Conservation (phyloP, 768 basidiomycete genomes). For the Trametopsis cervina region DNA sequence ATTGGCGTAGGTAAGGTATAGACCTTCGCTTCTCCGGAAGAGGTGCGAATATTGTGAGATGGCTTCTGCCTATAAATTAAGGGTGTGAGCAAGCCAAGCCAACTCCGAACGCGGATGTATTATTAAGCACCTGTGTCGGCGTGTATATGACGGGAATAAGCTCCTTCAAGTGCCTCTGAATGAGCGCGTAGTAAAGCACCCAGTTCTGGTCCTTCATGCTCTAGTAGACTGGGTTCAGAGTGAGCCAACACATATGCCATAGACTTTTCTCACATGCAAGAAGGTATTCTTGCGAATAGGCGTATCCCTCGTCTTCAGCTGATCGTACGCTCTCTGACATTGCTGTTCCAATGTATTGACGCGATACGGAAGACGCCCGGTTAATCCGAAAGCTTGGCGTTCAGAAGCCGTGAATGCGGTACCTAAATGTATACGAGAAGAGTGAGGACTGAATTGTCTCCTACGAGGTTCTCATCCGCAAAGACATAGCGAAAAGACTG, state of each 20-base stretch:
- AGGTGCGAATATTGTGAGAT: constrained; percentile 77
- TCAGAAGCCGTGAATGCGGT: constrained; percentile 64
- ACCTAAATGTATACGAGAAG: constrained; percentile 30
- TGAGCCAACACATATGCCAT: background rate
- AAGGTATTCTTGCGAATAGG: constrained; percentile 62
- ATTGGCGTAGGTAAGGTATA: constrained; percentile 58
- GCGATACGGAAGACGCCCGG: constrained; percentile 25
- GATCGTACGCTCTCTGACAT: constrained; percentile 63
- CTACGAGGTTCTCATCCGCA: no score
- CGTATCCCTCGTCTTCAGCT: constrained; percentile 32
- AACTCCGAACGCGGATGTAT: no score
- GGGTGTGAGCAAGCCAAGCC: no score
- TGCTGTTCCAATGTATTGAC: constrained; percentile 61
- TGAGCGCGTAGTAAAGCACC: constrained; percentile 70
- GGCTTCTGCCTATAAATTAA: constrained; percentile 54
- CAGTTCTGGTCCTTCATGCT: constrained; percentile 70
- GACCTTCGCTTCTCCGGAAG: constrained; percentile 67
- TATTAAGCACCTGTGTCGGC: constrained; percentile 52
- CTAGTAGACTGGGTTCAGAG: no score
- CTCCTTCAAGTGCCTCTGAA: constrained; percentile 32
- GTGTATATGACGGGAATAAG: constrained; percentile 67
- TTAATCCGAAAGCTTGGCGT: constrained; percentile 56
- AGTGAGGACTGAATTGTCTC: background rate
- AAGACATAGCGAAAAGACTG: background rate
- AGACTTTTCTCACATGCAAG: constrained; percentile 34